Base-by-base conservation (phyloP, 495 filamentous ascomycete species). In the Xylaria bambusicola region DNA sequence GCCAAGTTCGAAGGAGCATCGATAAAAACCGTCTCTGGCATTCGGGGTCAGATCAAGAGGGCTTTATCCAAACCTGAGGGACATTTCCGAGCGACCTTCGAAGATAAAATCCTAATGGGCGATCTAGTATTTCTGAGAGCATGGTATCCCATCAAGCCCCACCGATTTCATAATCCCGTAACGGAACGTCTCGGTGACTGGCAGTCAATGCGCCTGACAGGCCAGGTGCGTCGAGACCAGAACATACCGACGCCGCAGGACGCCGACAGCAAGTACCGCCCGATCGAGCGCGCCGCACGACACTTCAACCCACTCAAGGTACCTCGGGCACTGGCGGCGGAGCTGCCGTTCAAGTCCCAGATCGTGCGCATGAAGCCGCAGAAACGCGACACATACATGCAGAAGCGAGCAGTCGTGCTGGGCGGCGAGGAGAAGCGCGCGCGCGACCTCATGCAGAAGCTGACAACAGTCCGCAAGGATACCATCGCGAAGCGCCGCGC, bases 1-100 rank as follows among this genome's bases (percentile, higher is more conserved):
- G 93, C 94, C 71, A 98, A 98, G 74, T 98, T 98, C 67, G 94
- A 98, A 77, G 95, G 94, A 36, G 94, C 94, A 9, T 85, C 88
- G 45, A 93, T 98, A 74, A 89, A 91, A 56, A 98, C 94, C 0
- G 94, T 98, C 24, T 97, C 93, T 4, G 95, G 94, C 36, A 87
- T 98, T 63, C 82, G 94, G 18, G 94, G 94, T 62, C 94, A 97
- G 71, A 97, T 98, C 82, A 98, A 98, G 77, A 83, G 90, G 24
- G 93, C 93, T 0, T 77, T 97, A 2, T 83, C 84, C 70, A 95
- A 96, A 62, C 93, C 93, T 1, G 95, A 98, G 45, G 94, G 94
- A 13, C 87, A 91, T 76, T 97, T 93, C 82, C 85, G 94, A 66
- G 94, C 94, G 13, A 97, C 93, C 0, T 98, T 98, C 63, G 94